phyloP scores from a whole-genome alignment of 495 filamentous ascomycete species.

The Aspergillus biplanus region DNA sequence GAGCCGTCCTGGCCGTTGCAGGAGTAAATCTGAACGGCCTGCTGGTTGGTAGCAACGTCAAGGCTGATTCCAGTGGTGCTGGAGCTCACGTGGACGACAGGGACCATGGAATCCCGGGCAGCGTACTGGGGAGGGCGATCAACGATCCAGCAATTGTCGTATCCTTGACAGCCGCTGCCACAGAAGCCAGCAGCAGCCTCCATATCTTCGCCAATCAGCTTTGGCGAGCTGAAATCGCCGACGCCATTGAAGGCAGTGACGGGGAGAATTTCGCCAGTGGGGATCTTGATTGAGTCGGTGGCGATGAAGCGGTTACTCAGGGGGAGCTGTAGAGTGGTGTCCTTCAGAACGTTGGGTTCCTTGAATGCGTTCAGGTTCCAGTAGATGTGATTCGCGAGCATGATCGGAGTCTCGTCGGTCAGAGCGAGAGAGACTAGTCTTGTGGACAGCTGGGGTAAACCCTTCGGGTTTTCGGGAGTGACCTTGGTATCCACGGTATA shows the following conservation, averaged over 20 bases:
- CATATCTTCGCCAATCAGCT: constrained; percentile 74
- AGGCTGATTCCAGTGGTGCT: constrained; percentile 67
- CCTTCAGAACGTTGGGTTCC: constrained; percentile 66
- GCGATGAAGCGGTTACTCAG: constrained; percentile 69
- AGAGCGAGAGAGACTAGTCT: constrained; percentile 67
- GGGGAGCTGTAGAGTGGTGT: constrained; percentile 73
- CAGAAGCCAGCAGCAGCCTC: constrained; percentile 63
- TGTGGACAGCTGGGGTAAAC: constrained; percentile 49
- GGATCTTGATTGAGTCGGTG: constrained; percentile 77
- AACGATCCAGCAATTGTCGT: constrained; percentile 74
- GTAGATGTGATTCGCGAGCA: constrained; percentile 82
- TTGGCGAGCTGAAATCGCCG: constrained; percentile 78
- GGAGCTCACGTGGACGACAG: constrained; percentile 62
- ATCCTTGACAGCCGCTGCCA: constrained; percentile 74
- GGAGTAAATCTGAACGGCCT: constrained; percentile 76
- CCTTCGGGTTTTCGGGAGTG: constrained; percentile 42
- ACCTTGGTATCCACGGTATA: constrained; percentile 59
- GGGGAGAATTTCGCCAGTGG: constrained; percentile 72
- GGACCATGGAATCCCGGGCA: constrained; percentile 61
- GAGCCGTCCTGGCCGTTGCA: constrained; percentile 75
- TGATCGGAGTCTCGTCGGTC: constrained; percentile 79
- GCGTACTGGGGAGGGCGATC: constrained; percentile 69
- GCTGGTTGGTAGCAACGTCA: constrained; percentile 75
- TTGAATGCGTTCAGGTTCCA: constrained; percentile 89
- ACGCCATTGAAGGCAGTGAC: constrained; percentile 59